Base-by-base conservation (phyloP, 2,329 filamentous ascomycete genomes). In the Monosporascus sp. region DNA sequence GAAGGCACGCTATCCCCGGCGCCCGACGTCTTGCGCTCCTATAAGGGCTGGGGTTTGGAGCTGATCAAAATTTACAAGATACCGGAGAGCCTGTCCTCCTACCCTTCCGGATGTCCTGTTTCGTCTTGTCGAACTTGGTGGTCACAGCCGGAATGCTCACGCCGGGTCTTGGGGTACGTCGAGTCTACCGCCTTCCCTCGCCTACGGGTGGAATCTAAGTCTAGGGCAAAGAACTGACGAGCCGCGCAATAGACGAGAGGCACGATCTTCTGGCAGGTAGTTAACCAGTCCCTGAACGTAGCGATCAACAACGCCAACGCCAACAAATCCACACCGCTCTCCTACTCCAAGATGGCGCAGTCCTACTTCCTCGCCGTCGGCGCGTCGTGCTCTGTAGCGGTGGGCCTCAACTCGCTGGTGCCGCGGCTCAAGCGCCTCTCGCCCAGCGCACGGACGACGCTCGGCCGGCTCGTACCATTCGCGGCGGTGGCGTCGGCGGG, bases 131-230 rank as follows among this genome's bases (percentile, higher is more conserved):
- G 59, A 99, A 99, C 73, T 75, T 99, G 70, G 79, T 97, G 54
- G 93, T 97, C 56, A 99, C 94, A 46, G 93, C 86, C 7, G 94
- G 94, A 65, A 99, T 99, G 94, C 87, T 99, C 52, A 94, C 93
- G 51, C 94, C 94, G 3, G 89, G 89, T 9, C 81, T 97, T 24
- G 77, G 82, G 64, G 86, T 89, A 78, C 57, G 78, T 57, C 26
- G 9, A 14, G 11, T 35, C 41, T 51, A n/a, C 24, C 3, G 19
- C 35, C 37, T n/a, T 11, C 40, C 19, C 19, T 43, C 14, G 22
- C 40, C 9, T 20, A 35, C 5, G 31, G 4, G 31, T 9, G 11
- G 9, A 35, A 35, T 35, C 31, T 5, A 14, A 35, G 31, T 35
- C 4, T 5, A 5, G 9, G 31, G 9, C 31, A 14, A 35, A 11